phyloP scores from a whole-genome alignment of 768 basidiomycete species.

The Coprinopsis cinerea region DNA sequence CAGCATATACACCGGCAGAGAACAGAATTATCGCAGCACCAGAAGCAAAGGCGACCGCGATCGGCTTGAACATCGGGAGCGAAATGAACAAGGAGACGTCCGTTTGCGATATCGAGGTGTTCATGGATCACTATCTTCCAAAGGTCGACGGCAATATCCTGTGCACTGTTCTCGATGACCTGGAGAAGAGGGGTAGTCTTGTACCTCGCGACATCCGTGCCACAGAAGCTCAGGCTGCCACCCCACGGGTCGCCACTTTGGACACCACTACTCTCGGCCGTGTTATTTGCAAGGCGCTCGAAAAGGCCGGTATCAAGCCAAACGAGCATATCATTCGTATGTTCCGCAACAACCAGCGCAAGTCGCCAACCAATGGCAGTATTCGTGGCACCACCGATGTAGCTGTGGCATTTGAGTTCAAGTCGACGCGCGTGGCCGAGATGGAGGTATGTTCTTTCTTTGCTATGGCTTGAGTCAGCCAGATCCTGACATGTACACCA shows the following conservation, averaged over 20 bases:
- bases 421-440: neutral
- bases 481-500: neutral
- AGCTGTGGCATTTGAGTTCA: conserved; percentile 14
- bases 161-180: neutral
- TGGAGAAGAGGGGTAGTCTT: neutral
- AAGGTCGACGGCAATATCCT: neutral
- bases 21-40: too few relatives aligned
- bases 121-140: neutral
- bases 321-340: neutral
- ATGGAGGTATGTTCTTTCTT: conserved; percentile 3
- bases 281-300: too few relatives aligned
- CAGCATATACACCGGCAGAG: too few relatives aligned
- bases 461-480: too few relatives aligned
- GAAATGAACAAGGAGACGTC: neutral
- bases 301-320: too few relatives aligned
- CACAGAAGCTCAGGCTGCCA: too few relatives aligned
- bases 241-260: too few relatives aligned
- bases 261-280: too few relatives aligned
- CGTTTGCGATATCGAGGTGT: neutral
- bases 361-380: conserved; percentile 10
- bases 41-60: neutral
- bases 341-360: neutral
- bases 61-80: neutral
- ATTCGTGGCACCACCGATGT: conserved; percentile 9
- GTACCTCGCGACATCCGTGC: neutral